These are phyloP conservation scores for Paracoccidioides brasiliensis DNA, from an alignment of 2,329 filamentous ascomycete genomes.

Conservation along the genomic window DNA sequence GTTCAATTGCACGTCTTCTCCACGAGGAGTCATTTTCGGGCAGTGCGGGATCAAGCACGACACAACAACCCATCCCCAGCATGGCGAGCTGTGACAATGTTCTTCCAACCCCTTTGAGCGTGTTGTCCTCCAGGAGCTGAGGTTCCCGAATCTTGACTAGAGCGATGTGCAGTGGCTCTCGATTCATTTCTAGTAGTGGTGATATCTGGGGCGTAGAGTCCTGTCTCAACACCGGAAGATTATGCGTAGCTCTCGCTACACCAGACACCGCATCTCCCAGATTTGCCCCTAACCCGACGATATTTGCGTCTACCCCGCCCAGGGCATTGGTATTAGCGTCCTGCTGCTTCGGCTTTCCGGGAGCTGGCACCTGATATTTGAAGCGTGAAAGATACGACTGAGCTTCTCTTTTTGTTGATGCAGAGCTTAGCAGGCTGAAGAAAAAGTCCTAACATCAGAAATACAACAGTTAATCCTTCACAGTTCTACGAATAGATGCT, in stretches of 20 bases:
- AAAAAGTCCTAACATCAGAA: slow-evolving; percentile 55
- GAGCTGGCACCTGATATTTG: slow-evolving; percentile 29
- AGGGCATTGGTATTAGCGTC: neutral
- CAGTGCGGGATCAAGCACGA: slow-evolving; percentile 61
- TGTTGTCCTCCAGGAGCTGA: slow-evolving; percentile 54
- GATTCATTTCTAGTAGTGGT: slow-evolving; percentile 23
- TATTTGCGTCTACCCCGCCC: neutral
- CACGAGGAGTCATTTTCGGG: slow-evolving; percentile 26
- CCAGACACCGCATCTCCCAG: slow-evolving; percentile 45
- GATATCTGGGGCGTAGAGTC: slow-evolving; percentile 29
- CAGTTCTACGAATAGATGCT: neutral
- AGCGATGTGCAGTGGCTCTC: slow-evolving; percentile 53
- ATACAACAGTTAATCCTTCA: neutral
- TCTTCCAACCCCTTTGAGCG: slow-evolving; percentile 61
- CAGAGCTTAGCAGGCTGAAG: slow-evolving; percentile 72
- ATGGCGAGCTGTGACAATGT: slow-evolving; percentile 73
- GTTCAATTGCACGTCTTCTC: slow-evolving; percentile 41
- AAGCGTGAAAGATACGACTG: slow-evolving; percentile 86
- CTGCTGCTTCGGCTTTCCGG: neutral
- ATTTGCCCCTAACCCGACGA: slow-evolving; percentile 40
- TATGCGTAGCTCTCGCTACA: slow-evolving; percentile 43
- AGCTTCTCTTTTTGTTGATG: slow-evolving; percentile 84
- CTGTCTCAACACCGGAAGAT: slow-evolving; percentile 48
- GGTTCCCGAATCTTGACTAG: slow-evolving; percentile 72
- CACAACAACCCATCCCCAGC: slow-evolving; percentile 66